These are phyloP conservation scores for Colletotrichum siamense DNA, from an alignment of 2,329 filamentous ascomycete genomes.

Conservation along the genomic window DNA sequence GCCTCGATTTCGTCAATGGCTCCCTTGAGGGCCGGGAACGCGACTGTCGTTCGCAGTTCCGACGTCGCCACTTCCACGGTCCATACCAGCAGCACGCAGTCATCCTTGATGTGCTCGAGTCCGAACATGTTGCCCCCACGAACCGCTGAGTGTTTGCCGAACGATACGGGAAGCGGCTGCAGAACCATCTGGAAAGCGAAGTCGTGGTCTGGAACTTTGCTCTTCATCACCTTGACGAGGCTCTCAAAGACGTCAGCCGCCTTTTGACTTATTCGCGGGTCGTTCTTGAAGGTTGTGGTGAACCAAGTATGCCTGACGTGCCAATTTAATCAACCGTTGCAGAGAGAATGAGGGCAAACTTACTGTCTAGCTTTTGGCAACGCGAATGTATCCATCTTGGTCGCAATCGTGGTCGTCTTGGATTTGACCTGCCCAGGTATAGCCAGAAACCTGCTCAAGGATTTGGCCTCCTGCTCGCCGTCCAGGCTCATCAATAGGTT, in stretches of 20 bases:
- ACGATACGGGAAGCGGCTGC: background rate
- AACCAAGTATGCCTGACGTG: background rate
- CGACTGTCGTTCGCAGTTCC: background rate
- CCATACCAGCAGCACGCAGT: slow-evolving; percentile 8
- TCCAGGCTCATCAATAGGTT: background rate
- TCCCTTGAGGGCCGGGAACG: background rate
- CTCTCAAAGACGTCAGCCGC: slow-evolving; percentile 14
- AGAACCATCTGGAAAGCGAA: background rate
- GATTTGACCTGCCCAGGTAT: background rate
- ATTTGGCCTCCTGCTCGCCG: background rate
- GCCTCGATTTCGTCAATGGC: background rate
- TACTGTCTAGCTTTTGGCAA: background rate
- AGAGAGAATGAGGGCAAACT: background rate
- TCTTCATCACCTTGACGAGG: background rate
- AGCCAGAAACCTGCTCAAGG: background rate
- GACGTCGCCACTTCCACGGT: background rate
- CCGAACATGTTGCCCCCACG: slow-evolving; percentile 7
- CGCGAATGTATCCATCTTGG: background rate
- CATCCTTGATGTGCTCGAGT: slow-evolving; percentile 5
- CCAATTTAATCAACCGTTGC: background rate
- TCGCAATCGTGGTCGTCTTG: background rate
- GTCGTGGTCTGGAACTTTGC: background rate
- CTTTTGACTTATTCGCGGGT: slow-evolving; percentile 18
- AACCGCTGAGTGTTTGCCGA: background rate
- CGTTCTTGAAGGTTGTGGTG: slow-evolving; percentile 21